These are phyloP conservation scores for Canavalia ensiformis DNA, from an alignment of 306 rosid species.

Conservation along the genomic window DNA sequence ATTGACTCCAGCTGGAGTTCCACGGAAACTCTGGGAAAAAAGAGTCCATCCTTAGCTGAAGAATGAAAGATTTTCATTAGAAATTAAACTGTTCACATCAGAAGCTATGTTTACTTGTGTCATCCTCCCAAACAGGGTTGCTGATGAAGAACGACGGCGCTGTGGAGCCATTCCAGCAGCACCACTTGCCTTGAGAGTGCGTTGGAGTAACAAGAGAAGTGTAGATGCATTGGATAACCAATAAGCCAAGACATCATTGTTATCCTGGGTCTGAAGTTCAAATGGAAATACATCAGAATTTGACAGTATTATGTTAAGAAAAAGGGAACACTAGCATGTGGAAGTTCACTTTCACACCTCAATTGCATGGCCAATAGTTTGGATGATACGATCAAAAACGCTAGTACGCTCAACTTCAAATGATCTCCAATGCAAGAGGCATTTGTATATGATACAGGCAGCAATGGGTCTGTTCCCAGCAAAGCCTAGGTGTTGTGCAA, in stretches of 20 bases:
- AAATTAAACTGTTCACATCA: slow-evolving; percentile 42
- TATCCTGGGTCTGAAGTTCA: slow-evolving; percentile 67
- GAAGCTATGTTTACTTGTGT: slow-evolving; percentile 58
- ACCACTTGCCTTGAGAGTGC: slow-evolving; percentile 69
- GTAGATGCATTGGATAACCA: slow-evolving; percentile 71
- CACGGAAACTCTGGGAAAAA: slow-evolving; percentile 62
- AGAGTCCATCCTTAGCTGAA: slow-evolving; percentile 25
- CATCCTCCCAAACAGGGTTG: slow-evolving; percentile 69
- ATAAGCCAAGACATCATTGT: slow-evolving; percentile 66
- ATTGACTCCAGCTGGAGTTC: slow-evolving; percentile 61
- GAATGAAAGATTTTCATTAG: slow-evolving; percentile 26
- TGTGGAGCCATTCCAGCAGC: slow-evolving; percentile 74
- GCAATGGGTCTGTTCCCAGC: slow-evolving; percentile 65
- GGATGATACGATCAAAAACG: slow-evolving; percentile 66
- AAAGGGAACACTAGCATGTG: slow-evolving; percentile 37
- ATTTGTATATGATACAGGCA: slow-evolving; percentile 66
- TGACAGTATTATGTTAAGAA: slow-evolving; percentile 34
- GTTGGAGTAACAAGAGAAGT: slow-evolving; percentile 67
- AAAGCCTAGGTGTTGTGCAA: slow-evolving; percentile 66
- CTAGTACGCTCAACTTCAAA: slow-evolving; percentile 70
- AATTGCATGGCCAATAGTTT: slow-evolving; percentile 62
- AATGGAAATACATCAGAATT: slow-evolving; percentile 43
- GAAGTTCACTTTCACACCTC: slow-evolving; percentile 58
- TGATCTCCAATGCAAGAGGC: slow-evolving; percentile 71
- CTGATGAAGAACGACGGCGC: slow-evolving; percentile 63